Evolutionary conservation across 441 rosid genomes (phyloP).

Genomic region (California macrophylla): DNA sequence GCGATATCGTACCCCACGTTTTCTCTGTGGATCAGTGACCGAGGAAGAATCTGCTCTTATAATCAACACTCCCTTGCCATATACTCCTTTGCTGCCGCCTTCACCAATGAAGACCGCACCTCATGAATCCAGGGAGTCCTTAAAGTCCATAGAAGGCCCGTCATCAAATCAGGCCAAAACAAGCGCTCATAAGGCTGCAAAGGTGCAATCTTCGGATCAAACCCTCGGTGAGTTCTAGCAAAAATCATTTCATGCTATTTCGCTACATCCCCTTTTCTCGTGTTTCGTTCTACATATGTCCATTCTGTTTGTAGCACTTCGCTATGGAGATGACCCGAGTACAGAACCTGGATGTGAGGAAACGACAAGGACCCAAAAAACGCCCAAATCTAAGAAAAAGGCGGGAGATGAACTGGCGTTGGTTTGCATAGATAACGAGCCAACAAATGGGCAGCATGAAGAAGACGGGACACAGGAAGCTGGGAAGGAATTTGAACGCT

Average conservation of each 20-base stretch:
- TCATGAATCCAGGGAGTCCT: conserved; percentile 29
- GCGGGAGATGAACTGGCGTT: conserved; percentile 19
- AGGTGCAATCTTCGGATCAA: conserved; percentile 19
- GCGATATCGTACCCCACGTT: conserved; percentile 62
- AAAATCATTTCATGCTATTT: not conserved
- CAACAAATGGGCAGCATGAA: conserved; percentile 10
- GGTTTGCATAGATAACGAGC: conserved; percentile 21
- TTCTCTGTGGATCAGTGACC: conserved; percentile 46
- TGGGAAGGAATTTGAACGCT: conserved; percentile 17
- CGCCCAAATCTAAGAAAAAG: conserved; percentile 24
- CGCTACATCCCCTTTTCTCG: not conserved
- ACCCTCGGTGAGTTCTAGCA: conserved; percentile 25
- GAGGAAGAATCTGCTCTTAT: conserved; percentile 41
- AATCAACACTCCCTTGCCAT: conserved; percentile 35
- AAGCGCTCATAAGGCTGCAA: conserved; percentile 17
- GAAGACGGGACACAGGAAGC: conserved; percentile 18
- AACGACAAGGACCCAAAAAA: conserved; percentile 20
- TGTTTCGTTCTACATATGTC: not conserved
- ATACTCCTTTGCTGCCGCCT: conserved; percentile 23
- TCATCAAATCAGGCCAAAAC: conserved; percentile 27
- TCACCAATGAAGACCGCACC: conserved; percentile 33
- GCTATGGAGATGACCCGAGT: conserved; percentile 32
- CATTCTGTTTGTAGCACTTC: conserved; percentile 35
- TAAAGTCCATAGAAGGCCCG: conserved; percentile 33
- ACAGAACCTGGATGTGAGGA: conserved; percentile 37